Percentiles rank a stretch among this genome's conserved stretches.
phyloP scores from a whole-genome alignment of 2,329 filamentous ascomycete species.

The Talaromyces sp. region DNA sequence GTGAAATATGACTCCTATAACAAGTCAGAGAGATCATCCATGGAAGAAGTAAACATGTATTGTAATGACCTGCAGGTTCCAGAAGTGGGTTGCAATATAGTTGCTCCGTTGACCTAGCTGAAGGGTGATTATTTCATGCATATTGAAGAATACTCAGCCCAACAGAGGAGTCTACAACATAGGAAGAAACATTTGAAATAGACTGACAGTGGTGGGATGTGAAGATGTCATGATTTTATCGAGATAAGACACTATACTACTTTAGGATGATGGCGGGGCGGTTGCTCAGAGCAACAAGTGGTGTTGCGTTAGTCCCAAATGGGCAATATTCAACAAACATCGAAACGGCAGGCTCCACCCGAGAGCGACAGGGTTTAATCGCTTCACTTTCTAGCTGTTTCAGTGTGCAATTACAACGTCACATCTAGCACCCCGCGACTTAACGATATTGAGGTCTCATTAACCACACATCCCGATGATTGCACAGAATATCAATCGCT shows the following conservation, averaged over 20 bases:
- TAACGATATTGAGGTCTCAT: neutral
- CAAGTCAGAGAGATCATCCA: constrained; percentile 16
- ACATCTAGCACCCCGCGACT: neutral
- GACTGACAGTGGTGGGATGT: neutral
- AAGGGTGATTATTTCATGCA: constrained; percentile 94
- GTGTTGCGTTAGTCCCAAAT: constrained; percentile 3
- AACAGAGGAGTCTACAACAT: neutral
- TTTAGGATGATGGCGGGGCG: neutral
- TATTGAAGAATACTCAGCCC: constrained; percentile 36
- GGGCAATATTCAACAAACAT: constrained; percentile 17
- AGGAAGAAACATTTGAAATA: neutral
- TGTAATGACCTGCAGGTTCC: constrained; percentile 76
- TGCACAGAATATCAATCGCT: neutral
- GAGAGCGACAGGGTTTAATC: neutral
- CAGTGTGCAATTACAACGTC: constrained; percentile 7
- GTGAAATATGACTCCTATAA: constrained; percentile 93
- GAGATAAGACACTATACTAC: neutral
- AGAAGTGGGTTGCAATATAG: constrained; percentile 92
- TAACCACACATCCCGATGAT: neutral
- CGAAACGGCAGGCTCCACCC: constrained; percentile 1
- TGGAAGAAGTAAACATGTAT: neutral
- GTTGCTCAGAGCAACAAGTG: constrained; percentile 19
- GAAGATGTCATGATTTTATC: constrained; percentile 3
- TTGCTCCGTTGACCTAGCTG: constrained; percentile 93
- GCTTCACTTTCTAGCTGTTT: neutral